phyloP scores from a whole-genome alignment of 164 flowering plant genomes.

The Kalanchoe fedtschenkoi region DNA sequence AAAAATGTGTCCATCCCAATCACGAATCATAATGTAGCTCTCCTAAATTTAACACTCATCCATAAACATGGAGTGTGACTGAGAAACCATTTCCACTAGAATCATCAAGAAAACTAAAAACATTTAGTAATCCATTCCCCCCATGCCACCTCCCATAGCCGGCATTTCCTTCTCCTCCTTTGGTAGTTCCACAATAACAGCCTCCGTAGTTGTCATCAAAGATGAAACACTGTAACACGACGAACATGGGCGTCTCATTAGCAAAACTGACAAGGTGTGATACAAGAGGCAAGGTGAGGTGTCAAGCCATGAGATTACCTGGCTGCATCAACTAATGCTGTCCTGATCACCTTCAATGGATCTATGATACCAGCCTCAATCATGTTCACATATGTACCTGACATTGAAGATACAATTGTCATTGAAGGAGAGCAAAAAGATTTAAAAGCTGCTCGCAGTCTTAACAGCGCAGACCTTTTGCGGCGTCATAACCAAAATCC shows the following conservation, averaged over 20 bases:
- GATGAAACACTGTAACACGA: conserved; percentile 57
- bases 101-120: background rate
- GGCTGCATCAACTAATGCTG: conserved; percentile 83
- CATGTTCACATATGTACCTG: conserved; percentile 84
- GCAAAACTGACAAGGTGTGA: background rate
- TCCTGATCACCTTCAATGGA: conserved; percentile 83
- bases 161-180: conserved; percentile 68
- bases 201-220: conserved; percentile 93
- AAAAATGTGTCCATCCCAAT: no score
- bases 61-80: no score
- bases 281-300: background rate
- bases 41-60: no score
- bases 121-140: conserved; percentile 67
- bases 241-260: background rate
- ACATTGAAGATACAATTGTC: background rate
- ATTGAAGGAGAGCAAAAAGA: background rate
- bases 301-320: conserved; percentile 33
- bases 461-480: conserved; percentile 53
- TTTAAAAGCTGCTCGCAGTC: background rate
- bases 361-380: conserved; percentile 83
- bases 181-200: conserved; percentile 72
- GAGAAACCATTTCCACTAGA: background rate
- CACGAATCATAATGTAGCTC: no score
- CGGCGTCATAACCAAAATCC: conserved; percentile 96
- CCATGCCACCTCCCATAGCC: conserved; percentile 60